Evolutionary conservation across 495 filamentous ascomycete genomes (phyloP), one percentile per base, ranked within the genome.

Genomic region (Neohortaea acidophila): DNA sequence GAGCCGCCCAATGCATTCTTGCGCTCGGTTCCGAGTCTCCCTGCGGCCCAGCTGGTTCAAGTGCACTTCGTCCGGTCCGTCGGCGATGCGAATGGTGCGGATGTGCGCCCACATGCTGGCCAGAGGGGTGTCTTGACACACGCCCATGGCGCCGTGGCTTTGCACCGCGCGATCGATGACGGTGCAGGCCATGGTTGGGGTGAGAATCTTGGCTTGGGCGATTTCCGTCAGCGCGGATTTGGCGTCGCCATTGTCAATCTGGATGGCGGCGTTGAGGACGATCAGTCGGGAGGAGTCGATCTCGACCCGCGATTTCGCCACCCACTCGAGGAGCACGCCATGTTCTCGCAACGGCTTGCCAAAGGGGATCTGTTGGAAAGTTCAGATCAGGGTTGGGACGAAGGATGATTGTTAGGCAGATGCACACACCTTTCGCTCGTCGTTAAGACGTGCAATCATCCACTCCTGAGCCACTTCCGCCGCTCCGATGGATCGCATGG

Each of bases 61-160:
- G 60, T 94, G 85, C 26, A 91, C 84, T 69, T 94, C 86, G 59
- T 93, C 86, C 0, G 85, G 85, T 4, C 85, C 86, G 60, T 94
- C 85, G 3, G 52, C 53, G 39, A 56, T 51, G 6, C 51, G 28
- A 42, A 56, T 48, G 18, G 53, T 56, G 22, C 53, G 14, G 9
- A 46, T 47, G 5, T 29, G 19, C 4, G 51, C 45, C 33, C 48
- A 56, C 53, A 56, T 56, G 25, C 26, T 36, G 10, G 53, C 53
- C 4, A 56, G 41, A 27, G 53, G 53, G 11, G 53, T 56, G 25
- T 56, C 53, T 36, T 57, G 54, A 30, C 74, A 81, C 21, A 94
- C 74, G 56, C 85, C 85, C 1, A 79, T 81, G 28, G 75, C 85
- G 29, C 85, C 85, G 48, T 81, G 87, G 0, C 78, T 67, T 66